Percentiles rank a stretch among this genome's conserved stretches.
phyloP scores from a whole-genome alignment of 352 stramenopile species.

The Pythium volutum region DNA sequence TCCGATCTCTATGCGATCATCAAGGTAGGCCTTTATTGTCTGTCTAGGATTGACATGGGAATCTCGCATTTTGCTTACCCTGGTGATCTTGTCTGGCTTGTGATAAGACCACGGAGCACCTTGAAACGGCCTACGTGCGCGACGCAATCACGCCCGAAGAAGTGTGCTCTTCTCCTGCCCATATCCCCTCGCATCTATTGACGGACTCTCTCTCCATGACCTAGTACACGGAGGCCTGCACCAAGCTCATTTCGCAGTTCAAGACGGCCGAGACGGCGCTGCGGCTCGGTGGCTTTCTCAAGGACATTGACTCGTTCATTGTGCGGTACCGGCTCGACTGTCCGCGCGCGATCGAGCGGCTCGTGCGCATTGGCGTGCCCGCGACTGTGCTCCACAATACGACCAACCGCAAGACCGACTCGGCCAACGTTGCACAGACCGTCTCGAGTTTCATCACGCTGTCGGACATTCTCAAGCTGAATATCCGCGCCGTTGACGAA shows the following conservation, averaged over 20 bases:
- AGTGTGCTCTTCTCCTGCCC: conserved; percentile 26
- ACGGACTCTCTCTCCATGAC: not conserved
- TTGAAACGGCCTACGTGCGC: conserved; percentile 96
- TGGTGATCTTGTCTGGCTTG: not conserved
- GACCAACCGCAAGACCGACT: conserved; percentile 80
- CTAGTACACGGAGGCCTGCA: conserved; percentile 95
- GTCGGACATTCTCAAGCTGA: conserved; percentile 98
- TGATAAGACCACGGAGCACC: conserved; percentile 91
- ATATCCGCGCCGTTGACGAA: conserved; percentile 96
- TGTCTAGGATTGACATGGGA: not conserved
- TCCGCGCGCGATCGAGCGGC: conserved; percentile 90
- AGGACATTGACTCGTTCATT: conserved; percentile 89
- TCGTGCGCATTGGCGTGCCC: conserved; percentile 93
- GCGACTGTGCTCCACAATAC: conserved; percentile 89
- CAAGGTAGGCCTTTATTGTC: conserved; percentile 51
- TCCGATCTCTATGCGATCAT: conserved; percentile 96
- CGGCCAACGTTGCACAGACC: conserved; percentile 92
- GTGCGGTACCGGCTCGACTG: conserved; percentile 95
- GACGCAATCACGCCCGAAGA: conserved; percentile 93
- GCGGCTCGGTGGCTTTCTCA: conserved; percentile 67
- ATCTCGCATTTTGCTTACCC: not conserved
- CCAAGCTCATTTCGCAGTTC: conserved; percentile 98
- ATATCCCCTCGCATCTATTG: not conserved
- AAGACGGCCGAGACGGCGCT: conserved; percentile 94
- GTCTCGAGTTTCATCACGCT: conserved; percentile 98